Percentiles rank a stretch among this genome's conserved stretches.
phyloP scores from a whole-genome alignment of 768 basidiomycete species.

The Exsudoporus frostii region DNA sequence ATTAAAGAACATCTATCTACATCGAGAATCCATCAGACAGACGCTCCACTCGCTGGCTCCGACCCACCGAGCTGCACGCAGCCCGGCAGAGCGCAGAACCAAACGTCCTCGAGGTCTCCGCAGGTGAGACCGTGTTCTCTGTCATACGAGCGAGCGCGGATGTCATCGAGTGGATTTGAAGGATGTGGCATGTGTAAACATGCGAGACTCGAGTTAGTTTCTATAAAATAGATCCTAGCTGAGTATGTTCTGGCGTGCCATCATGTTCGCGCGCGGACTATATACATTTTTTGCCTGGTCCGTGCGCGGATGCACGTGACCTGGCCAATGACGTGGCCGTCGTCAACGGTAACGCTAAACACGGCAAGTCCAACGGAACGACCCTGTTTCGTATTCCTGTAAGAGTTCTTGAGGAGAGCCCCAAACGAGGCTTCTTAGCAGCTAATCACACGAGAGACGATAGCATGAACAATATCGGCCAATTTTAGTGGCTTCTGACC shows the following conservation, averaged over 20 bases:
- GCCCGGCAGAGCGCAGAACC: slow-evolving; percentile 34
- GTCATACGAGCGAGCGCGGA: slow-evolving; percentile 60
- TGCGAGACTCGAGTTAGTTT: slow-evolving; percentile 78
- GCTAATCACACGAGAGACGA: not conserved
- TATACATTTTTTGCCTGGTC: slow-evolving; percentile 36
- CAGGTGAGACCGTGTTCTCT: slow-evolving; percentile 53
- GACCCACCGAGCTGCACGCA: slow-evolving; percentile 24
- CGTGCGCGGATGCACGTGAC: slow-evolving; percentile 31
- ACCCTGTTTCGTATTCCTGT: not conserved
- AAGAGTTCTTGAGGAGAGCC: not conserved
- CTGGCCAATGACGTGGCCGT: not conserved
- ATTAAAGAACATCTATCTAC: not conserved
- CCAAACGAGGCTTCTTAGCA: not conserved
- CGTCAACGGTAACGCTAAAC: not conserved
- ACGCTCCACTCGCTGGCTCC: slow-evolving; percentile 56
- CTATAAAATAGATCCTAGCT: slow-evolving; percentile 80
- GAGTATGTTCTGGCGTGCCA: slow-evolving; percentile 67
- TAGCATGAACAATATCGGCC: not conserved
- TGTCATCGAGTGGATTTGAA: slow-evolving; percentile 73
- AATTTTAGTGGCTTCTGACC: not conserved
- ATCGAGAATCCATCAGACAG: slow-evolving; percentile 55
- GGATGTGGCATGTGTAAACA: slow-evolving; percentile 73
- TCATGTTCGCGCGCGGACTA: slow-evolving; percentile 16
- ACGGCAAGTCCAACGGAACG: not conserved
- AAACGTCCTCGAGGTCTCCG: slow-evolving; percentile 64